A percentile compares a stretch with the other conserved stretches of the same genome.
Evolutionary conservation across 1,284 basidiomycete species (phyloP).

Genomic region (Irpex rosettiformis): DNA sequence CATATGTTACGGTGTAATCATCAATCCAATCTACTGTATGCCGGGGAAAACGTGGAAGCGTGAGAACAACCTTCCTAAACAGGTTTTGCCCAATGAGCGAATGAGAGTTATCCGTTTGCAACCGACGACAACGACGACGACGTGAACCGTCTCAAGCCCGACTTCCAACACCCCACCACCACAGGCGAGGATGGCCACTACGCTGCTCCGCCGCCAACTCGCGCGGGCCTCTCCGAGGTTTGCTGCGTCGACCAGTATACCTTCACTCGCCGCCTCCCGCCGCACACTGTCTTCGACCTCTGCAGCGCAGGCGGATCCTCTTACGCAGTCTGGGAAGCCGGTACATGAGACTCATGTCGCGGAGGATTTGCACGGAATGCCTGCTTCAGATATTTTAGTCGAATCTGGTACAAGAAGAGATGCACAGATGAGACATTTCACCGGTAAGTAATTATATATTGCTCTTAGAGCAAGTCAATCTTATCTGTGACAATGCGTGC

Average conservation of each 20-base stretch:
- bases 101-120: conserved; percentile 31
- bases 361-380: conserved; percentile 77
- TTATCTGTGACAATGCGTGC: conserved; percentile 6
- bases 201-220: conserved; percentile 46
- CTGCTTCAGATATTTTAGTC: conserved; percentile 73
- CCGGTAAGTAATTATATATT: conserved; percentile 55
- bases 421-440: conserved; percentile 89
- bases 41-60: conserved; percentile 14
- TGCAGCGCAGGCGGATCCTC: conserved; percentile 21
- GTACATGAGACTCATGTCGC: conserved; percentile 63
- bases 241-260: conserved; percentile 15
- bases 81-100: conserved; percentile 12
- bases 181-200: conserved; percentile 46
- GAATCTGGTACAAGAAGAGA: conserved; percentile 74
- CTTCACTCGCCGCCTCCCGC: conserved; percentile 26
- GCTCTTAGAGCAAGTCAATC: conserved; percentile 9
- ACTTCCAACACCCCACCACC: background rate
- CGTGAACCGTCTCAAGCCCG: conserved; percentile 2
- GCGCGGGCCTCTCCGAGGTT: conserved; percentile 27
- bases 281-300: conserved; percentile 23
- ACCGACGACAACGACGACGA: conserved; percentile 29
- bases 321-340: conserved; percentile 8
- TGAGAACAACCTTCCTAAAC: conserved; percentile 21
- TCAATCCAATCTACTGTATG: background rate
- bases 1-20: too few species aligned